A percentile compares a stretch with the other conserved stretches of the same genome.
Evolutionary conservation across 2,329 filamentous ascomycete species (phyloP).

Genomic region (Penicillium sp.): DNA sequence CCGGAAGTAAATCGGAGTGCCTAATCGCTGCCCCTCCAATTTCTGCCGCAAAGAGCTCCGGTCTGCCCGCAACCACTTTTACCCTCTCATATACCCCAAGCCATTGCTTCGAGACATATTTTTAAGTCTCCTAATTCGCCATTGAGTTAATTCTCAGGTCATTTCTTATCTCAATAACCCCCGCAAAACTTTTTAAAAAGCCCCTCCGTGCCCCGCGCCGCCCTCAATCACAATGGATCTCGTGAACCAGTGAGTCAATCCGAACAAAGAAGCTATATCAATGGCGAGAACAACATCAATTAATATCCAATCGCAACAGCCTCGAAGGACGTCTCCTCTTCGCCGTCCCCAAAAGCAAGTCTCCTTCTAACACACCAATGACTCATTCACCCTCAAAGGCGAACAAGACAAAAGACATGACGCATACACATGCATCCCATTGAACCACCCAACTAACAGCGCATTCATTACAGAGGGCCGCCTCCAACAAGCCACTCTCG

Average conservation of each 20-base stretch:
- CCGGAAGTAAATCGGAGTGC: constrained; percentile 1
- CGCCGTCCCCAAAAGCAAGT: constrained; percentile 96
- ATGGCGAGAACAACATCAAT: not conserved
- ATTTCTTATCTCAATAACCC: not conserved
- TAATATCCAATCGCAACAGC: constrained; percentile 51
- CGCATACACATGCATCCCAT: not conserved
- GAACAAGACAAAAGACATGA: not conserved
- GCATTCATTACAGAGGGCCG: constrained; percentile 71
- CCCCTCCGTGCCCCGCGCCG: constrained; percentile 15
- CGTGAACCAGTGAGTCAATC: constrained; percentile 58
- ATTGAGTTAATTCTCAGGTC: constrained; percentile 7
- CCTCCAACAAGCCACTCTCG: constrained; percentile 81
- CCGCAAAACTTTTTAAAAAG: not conserved
- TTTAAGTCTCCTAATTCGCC: not conserved
- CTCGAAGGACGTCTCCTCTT: constrained; percentile 92
- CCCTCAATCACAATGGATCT: constrained; percentile 54
- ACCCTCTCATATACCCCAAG: constrained; percentile 2
- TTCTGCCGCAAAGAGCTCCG: constrained; percentile 22
- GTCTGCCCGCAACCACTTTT: constrained; percentile 6
- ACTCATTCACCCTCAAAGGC: constrained; percentile 15
- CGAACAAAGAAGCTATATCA: constrained; percentile 2
- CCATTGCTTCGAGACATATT: constrained; percentile 8
- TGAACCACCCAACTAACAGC: constrained; percentile 10
- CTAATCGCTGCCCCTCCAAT: constrained; percentile 24
- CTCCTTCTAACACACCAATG: constrained; percentile 11